These are phyloP conservation scores for Dalechampia spathulata DNA, from an alignment of 441 rosid genomes.

Conservation along the genomic window DNA sequence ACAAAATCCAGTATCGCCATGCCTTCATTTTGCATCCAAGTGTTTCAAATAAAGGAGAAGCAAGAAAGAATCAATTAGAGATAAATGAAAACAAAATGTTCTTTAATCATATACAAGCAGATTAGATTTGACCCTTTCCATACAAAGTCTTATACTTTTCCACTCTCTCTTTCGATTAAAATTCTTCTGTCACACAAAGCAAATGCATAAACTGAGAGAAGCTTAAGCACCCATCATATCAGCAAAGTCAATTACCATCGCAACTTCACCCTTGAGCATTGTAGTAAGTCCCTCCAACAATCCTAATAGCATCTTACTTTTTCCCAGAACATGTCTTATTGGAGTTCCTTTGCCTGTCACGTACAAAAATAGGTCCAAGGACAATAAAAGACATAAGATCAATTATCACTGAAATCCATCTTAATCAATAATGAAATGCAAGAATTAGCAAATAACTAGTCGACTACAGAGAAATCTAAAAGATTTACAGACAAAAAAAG, in stretches of 20 bases:
- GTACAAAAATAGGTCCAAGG: constrained; percentile 11
- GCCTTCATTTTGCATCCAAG: too few relatives aligned
- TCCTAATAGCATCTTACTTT: constrained; percentile 87
- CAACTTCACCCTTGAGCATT: constrained; percentile 91
- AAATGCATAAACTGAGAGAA: not conserved
- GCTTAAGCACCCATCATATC: not conserved
- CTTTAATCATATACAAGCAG: not conserved
- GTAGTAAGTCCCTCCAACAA: constrained; percentile 88
- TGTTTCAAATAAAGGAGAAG: too few relatives aligned
- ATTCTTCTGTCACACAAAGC: not conserved
- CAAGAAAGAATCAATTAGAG: not conserved
- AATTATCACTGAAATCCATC: not conserved
- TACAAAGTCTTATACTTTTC: not conserved
- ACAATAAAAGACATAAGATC: not conserved
- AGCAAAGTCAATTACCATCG: constrained; percentile 53
- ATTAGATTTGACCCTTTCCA: not conserved
- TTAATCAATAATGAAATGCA: not conserved
- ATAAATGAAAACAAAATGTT: not conserved
- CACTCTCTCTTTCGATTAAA: not conserved
- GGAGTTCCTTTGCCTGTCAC: constrained; percentile 75
- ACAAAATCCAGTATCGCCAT: constrained; percentile 1
- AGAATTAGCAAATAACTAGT: not conserved
- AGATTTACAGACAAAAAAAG: not conserved
- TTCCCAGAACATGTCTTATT: constrained; percentile 67
- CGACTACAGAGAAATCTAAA: not conserved